Percentiles rank a stretch among this genome's conserved stretches.
These are phyloP conservation scores for Lepiota venenata DNA, from an alignment of 768 basidiomycete genomes.

Conservation along the genomic window DNA sequence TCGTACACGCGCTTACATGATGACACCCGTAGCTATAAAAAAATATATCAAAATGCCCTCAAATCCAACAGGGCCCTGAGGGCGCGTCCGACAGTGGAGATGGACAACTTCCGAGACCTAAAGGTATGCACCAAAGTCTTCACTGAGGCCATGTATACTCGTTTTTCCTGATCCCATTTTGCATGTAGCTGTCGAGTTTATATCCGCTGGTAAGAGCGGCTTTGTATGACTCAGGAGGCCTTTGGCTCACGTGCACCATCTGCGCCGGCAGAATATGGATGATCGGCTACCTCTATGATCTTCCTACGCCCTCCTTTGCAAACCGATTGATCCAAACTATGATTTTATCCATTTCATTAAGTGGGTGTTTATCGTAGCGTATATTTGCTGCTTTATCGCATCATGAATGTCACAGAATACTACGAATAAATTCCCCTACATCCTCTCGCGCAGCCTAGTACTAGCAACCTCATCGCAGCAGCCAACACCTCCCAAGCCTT, in stretches of 20 bases:
- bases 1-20: slow-evolving; percentile 27
- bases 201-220: slow-evolving; percentile 6
- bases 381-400: too few relatives aligned
- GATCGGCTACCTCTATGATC: too few relatives aligned
- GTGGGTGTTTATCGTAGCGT: too few relatives aligned
- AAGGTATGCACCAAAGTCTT: slow-evolving; percentile 21
- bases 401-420: too few relatives aligned
- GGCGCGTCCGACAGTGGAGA: slow-evolving; percentile 18
- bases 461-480: slow-evolving; percentile 86
- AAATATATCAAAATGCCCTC: slow-evolving; percentile 17
- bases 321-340: too few relatives aligned
- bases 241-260: too few relatives aligned
- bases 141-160: neutral
- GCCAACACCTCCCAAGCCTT: slow-evolving; percentile 89
- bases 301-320: too few relatives aligned
- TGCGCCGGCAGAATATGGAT: too few relatives aligned
- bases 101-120: slow-evolving; percentile 38
- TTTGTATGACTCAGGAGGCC: too few relatives aligned
- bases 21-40: slow-evolving; percentile 22
- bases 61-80: slow-evolving; percentile 13
- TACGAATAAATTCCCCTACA: slow-evolving; percentile 51
- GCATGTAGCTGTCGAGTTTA: slow-evolving; percentile 10
- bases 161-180: neutral
- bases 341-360: too few relatives aligned
- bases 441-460: slow-evolving; percentile 86